phyloP scores from a whole-genome alignment of 1,284 basidiomycete genomes.

The Ceratobasidium papillatum region DNA sequence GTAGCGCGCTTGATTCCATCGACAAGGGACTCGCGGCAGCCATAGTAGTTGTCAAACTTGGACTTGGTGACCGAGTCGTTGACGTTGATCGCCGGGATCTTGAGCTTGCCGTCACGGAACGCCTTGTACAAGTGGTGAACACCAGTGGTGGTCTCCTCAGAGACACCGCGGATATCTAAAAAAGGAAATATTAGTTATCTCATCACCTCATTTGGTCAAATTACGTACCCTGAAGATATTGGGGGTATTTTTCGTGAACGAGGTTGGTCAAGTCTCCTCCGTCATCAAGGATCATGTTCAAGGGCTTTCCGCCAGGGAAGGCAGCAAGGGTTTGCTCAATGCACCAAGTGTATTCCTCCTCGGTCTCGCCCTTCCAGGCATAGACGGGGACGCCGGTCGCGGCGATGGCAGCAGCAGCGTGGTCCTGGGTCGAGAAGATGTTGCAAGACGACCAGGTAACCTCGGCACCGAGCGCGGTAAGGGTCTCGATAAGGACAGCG shows the following conservation, averaged over 20 bases:
- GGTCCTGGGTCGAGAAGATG: slow-evolving; percentile 99
- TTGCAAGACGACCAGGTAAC: slow-evolving; percentile 99
- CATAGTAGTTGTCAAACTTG: slow-evolving; percentile 82
- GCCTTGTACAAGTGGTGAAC: slow-evolving; percentile 99
- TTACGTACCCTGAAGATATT: slow-evolving; percentile 75
- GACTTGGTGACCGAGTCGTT: slow-evolving; percentile 98
- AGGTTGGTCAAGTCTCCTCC: slow-evolving; percentile 96
- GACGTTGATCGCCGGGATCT: slow-evolving; percentile 99
- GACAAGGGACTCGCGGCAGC: slow-evolving; percentile 99
- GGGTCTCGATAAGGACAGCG: slow-evolving; percentile 95
- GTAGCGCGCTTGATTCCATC: slow-evolving; percentile 99
- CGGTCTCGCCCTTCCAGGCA: slow-evolving; percentile 99
- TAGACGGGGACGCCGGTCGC: slow-evolving; percentile 98
- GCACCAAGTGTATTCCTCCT: slow-evolving; percentile 99
- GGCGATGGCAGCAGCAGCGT: slow-evolving; percentile 98
- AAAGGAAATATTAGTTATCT: slow-evolving; percentile 9
- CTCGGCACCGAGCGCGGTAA: slow-evolving; percentile 94
- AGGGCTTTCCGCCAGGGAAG: slow-evolving; percentile 78
- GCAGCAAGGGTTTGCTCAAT: slow-evolving; percentile 94
- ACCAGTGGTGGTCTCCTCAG: slow-evolving; percentile 99
- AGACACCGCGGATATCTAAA: slow-evolving; percentile 87
- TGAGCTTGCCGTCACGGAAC: slow-evolving; percentile 94
- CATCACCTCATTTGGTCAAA: slow-evolving; percentile 15
- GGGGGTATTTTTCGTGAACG: slow-evolving; percentile 96
- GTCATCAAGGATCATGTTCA: slow-evolving; percentile 99